Base-by-base conservation (phyloP, 2,329 filamentous ascomycete genomes). In the Monosporascus sp. region DNA sequence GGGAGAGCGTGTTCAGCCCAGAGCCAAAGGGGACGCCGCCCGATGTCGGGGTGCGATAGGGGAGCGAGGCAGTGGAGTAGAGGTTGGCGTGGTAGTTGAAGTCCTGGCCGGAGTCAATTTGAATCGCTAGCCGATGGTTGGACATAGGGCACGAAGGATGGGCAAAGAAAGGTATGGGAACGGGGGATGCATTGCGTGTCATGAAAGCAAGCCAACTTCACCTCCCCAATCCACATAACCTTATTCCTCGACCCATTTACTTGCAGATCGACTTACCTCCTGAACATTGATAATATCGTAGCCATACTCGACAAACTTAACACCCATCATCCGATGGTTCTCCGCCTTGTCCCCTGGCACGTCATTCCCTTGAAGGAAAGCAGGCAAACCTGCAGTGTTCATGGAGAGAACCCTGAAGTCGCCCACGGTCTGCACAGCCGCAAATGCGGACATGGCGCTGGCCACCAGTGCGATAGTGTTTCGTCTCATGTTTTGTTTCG, bases 11-110 rank as follows among this genome's bases (percentile, higher is more conserved):
- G 71, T 88, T 88, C 50, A 88, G 70, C 2, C 85, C 85, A 49
- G 76, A 80, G 9, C 85, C 85, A 58, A 88, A 75, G 0, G 73
- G 77, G 1, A 82, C 84, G 24, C 81, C 82, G n/a, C 85, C 84
- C 5, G 82, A 84, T 2, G 84, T 88, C 0, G 82, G 66, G 1
- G 84, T 87, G 51, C 84, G 76, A 66, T 79, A 77, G 3, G 80
- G 72, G 60, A 85, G 82, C 44, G 73, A 75, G 64, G 84, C 81
- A 15, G 79, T 80, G 9, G 71, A 72, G 67, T 87, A 88, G 58
- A 88, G 76, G 52, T 76, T 74, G 8, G 81, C 78, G 59, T 88
- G 83, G 67, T 82, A 88, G 69, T 85, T 85, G 73, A 87, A 87
- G 65, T 87, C 82, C 72, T 75, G 37, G 1, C 15, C 3, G 18